phyloP scores from a whole-genome alignment of 2,329 filamentous ascomycete species.

The Hawksworthiomyces lignivorus region DNA sequence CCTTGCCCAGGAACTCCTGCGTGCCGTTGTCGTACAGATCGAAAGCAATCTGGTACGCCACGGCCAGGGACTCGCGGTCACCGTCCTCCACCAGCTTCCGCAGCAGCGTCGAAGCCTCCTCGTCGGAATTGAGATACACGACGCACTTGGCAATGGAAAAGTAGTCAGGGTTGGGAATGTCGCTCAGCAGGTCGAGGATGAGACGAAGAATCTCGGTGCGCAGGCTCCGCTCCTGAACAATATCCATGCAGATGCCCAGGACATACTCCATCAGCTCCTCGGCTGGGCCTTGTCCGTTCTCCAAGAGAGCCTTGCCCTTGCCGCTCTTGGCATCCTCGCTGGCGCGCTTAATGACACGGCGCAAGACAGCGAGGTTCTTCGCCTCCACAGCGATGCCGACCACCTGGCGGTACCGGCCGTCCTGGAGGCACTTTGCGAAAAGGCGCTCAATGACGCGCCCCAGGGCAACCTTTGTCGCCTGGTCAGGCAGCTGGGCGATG shows the following conservation, averaged over 20 bases:
- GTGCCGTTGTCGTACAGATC: conserved; percentile 98
- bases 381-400: conserved; percentile 95
- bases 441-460: conserved; percentile 79
- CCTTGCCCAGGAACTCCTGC: conserved; percentile 89
- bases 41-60: conserved; percentile 95
- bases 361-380: conserved; percentile 80
- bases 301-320: conserved; percentile 44
- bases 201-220: conserved; percentile 78
- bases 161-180: conserved; percentile 88
- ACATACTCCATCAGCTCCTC: conserved; percentile 97
- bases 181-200: conserved; percentile 90
- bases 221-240: conserved; percentile 87
- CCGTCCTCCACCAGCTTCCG: conserved; percentile 72
- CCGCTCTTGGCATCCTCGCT: conserved; percentile 73
- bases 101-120: conserved; percentile 82
- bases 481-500: conserved; percentile 59
- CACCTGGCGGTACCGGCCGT: conserved; percentile 87
- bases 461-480: conserved; percentile 69
- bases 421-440: conserved; percentile 80
- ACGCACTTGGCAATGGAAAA: conserved; percentile 98
- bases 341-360: conserved; percentile 80
- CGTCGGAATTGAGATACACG: conserved; percentile 87
- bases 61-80: conserved; percentile 69
- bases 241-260: conserved; percentile 91
- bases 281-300: conserved; percentile 51